Conservation (phyloP, 352 stramenopile genomes). For the Phytopythium vexans region DNA sequence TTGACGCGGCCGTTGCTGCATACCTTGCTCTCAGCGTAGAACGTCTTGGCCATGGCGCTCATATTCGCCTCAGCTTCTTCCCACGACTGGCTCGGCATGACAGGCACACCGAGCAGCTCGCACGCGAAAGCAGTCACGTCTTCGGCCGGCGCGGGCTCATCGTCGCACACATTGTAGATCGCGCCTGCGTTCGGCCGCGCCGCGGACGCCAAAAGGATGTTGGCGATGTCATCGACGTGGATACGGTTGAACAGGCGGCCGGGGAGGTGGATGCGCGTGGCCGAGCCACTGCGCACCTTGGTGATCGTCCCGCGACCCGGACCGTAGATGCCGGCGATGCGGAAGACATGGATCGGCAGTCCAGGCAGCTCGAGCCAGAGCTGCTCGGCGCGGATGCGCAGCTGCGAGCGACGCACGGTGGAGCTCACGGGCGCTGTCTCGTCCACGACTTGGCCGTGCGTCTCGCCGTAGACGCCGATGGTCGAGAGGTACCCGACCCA, state of each 20-base stretch:
- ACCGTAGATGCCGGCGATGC: constrained; percentile 91
- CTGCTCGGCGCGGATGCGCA: constrained; percentile 74
- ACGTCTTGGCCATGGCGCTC: constrained; percentile 84
- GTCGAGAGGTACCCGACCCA: constrained; percentile 92
- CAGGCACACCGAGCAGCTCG: constrained; percentile 52
- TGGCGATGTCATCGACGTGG: constrained; percentile 90
- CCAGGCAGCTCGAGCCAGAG: constrained; percentile 60
- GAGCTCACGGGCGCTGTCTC: constrained; percentile 79
- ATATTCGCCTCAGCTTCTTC: constrained; percentile 73
- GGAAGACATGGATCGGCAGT: constrained; percentile 84
- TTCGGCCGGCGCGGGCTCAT: constrained; percentile 80
- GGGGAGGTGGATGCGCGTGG: constrained; percentile 69
- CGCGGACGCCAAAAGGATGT: constrained; percentile 72
- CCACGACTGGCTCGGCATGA: constrained; percentile 57
- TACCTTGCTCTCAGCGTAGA: constrained; percentile 85
- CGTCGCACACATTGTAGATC: constrained; percentile 90
- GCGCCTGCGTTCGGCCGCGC: constrained; percentile 47
- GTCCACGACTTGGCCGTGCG: constrained; percentile 75
- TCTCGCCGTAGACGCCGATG: constrained; percentile 93
- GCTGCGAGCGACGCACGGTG: constrained; percentile 55
- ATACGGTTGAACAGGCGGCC: constrained; percentile 85
- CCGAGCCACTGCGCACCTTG: constrained; percentile 65
- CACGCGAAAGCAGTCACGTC: constrained; percentile 77
- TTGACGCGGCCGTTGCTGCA: constrained; percentile 75
- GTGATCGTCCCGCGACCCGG: constrained; percentile 78